Evolutionary conservation across 805 yeast genomes (phyloP), one percentile per base, ranked within the genome.

Genomic region (Pichia sporocuriosa): DNA sequence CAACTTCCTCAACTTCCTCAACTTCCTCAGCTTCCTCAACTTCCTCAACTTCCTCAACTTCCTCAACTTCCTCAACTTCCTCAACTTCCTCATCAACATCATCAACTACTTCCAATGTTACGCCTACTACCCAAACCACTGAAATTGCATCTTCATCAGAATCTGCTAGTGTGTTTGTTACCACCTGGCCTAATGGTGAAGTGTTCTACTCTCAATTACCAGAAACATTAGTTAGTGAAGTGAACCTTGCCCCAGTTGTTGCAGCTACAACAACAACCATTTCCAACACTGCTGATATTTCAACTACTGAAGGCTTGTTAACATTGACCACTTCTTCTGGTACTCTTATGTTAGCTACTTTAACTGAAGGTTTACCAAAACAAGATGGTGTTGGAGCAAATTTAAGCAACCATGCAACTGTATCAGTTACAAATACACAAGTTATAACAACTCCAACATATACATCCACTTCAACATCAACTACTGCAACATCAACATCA

Each of bases 341-440:
- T 37, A 38, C 35, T 19, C 25, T 37, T 4, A 32, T 43, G n/a
- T 9, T 44, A 4, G 39, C 39, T 20, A 41, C 44, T 4, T 35
- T 44, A 25, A 44, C 51, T 23, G 45, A 40, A 21, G 47, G 47
- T 36, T 32, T 46, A 16, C 26, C 37, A 35, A 42, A 40, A 27
- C 48, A 45, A 33, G 29, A 51, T 6, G 33, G 36, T 22, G 35
- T 38, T 32, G 46, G 34, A n/a, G 36, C 27, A 8, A 39, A 50
- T 32, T 20, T 48, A 24, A 27, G 39, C 5, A 47, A 42, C 26
- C 48, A 47, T 11, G 40, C 51, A 13, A 46, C 52, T 15, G 42
- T 57, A 22, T 24, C 55, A 23, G 40, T 57, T 13, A 37, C 58
- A 22, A 44, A 56, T 13, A 39, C 50, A 8, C 28, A 56, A 20